Conservation (phyloP, 108 stramenopile species). For the Conticribra guillardii region DNA sequence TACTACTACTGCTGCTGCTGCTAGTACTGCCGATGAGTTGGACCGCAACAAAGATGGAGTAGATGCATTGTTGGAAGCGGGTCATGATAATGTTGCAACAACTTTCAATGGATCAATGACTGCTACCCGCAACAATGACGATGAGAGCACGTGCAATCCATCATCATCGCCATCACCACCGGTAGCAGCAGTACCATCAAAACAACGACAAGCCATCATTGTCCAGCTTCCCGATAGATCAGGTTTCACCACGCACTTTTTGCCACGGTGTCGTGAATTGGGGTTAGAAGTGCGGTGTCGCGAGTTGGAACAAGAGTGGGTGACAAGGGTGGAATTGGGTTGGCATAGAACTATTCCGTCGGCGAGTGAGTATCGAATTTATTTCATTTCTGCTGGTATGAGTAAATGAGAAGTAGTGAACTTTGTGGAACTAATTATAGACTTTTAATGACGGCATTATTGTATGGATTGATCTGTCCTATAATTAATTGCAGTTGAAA, state of each 20-base stretch:
- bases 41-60: no score
- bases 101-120: no score
- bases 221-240: slow-evolving; percentile 35
- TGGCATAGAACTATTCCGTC: slow-evolving; percentile 19
- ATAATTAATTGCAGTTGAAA: no score
- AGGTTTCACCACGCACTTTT: slow-evolving; percentile 28
- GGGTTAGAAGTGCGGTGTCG: slow-evolving; percentile 16
- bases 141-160: not conserved
- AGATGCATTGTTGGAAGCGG: no score
- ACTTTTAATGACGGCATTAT: no score
- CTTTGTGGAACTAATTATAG: no score
- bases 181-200: not conserved
- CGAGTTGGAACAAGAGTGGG: slow-evolving; percentile 11
- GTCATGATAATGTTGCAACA: not conserved
- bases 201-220: slow-evolving; percentile 24
- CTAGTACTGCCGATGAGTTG: no score
- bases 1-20: not conserved
- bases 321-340: slow-evolving; percentile 6
- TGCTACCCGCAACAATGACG: not conserved
- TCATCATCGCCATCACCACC: not conserved
- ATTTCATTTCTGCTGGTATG: slow-evolving; percentile 25
- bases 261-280: slow-evolving; percentile 27
- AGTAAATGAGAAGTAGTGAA: no score
- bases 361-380: slow-evolving; percentile 26
- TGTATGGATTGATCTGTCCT: no score